A percentile compares a stretch with the other conserved stretches of the same genome.
Conservation (phyloP, 805 yeast species). For the Kodamaea jinghongensis region DNA sequence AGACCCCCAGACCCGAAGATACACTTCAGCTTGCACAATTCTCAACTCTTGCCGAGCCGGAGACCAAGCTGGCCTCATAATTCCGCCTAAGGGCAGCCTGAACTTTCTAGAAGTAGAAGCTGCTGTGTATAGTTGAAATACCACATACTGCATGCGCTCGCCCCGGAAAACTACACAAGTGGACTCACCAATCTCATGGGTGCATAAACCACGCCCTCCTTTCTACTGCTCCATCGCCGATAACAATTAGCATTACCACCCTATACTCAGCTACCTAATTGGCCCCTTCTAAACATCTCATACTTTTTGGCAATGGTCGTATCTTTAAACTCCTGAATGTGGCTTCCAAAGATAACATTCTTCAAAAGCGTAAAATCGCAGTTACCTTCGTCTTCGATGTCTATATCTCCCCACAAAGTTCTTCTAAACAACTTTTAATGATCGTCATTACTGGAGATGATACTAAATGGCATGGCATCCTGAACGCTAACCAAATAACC, state of each 20-base stretch:
- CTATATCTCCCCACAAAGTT: constrained; percentile 20
- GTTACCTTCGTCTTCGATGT: constrained; percentile 14
- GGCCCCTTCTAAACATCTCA: constrained; percentile 14
- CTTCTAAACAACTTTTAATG: constrained; percentile 10
- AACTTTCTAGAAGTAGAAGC: no score
- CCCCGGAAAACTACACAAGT: no score
- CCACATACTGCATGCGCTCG: no score
- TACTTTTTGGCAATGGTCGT: constrained; percentile 18
- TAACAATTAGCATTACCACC: neutral
- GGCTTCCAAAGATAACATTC: constrained; percentile 22
- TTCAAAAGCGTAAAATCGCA: constrained; percentile 21
- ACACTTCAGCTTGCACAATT: no score
- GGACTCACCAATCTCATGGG: no score
- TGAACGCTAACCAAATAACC: constrained; percentile 14
- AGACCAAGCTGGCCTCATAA: no score
- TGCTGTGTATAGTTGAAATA: no score
- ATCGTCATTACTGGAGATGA: constrained; percentile 13
- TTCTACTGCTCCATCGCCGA: neutral
- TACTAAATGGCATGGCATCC: constrained; percentile 18
- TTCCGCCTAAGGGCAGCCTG: no score
- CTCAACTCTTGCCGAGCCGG: no score
- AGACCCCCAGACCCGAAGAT: no score
- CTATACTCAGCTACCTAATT: neutral
- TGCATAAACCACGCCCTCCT: neutral
- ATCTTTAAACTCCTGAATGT: constrained; percentile 27